A percentile compares a stretch with the other conserved stretches of the same genome.
These are phyloP conservation scores for Colletotrichum theobromicola DNA, from an alignment of 2,329 filamentous ascomycete genomes.

Conservation along the genomic window DNA sequence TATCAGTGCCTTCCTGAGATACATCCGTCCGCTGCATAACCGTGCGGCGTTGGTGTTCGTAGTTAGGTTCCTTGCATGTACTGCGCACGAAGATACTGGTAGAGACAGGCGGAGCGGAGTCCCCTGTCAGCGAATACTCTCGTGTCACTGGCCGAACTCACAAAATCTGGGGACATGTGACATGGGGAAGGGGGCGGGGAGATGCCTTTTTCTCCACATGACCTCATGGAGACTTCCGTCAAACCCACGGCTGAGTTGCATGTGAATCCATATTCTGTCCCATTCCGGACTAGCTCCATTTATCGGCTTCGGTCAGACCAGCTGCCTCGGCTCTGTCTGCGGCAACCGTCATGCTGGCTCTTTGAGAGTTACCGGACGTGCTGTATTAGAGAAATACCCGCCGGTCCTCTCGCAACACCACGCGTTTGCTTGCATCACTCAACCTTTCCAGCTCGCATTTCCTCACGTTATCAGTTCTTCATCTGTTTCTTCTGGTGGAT, in stretches of 20 bases:
- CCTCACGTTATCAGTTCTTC: neutral
- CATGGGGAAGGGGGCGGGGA: neutral
- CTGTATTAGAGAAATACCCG: conserved; percentile 4
- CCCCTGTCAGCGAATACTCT: neutral
- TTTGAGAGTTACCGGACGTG: conserved; percentile 11
- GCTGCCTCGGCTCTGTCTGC: conserved; percentile 24
- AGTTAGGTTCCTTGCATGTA: neutral
- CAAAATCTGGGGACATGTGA: conserved; percentile 2
- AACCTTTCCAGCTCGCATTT: neutral
- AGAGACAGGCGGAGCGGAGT: neutral
- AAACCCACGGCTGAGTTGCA: conserved; percentile 9
- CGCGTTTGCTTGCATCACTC: too few species aligned
- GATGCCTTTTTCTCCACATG: conserved; percentile 13
- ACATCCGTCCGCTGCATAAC: neutral
- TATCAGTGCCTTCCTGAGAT: too few species aligned
- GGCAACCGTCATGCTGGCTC: conserved; percentile 10
- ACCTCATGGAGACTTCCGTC: conserved; percentile 5
- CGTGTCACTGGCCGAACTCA: neutral
- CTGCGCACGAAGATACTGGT: neutral
- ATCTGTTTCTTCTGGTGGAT: neutral
- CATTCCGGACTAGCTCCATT: conserved; percentile 8
- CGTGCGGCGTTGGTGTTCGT: neutral
- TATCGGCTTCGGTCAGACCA: conserved; percentile 19
- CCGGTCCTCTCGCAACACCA: neutral
- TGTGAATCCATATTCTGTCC: conserved; percentile 12